Percentiles rank a stretch among this genome's conserved stretches.
Conservation (phyloP, 768 basidiomycete genomes). For the Xerocomellus intermedius region DNA sequence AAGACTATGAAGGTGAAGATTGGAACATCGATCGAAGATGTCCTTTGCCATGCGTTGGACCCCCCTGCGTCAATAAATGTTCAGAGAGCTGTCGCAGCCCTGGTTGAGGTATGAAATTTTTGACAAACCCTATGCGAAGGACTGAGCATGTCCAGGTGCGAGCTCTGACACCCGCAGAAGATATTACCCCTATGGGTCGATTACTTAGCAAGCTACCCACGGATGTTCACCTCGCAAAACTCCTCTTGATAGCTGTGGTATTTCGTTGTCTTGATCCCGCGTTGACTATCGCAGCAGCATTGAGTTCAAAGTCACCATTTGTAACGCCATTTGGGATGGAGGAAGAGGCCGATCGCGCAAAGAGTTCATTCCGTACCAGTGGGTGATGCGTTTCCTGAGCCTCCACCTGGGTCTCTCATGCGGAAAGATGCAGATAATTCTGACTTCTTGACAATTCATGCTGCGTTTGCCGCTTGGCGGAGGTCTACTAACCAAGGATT, state of each 20-base stretch:
- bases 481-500: conserved; percentile 57
- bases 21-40: conserved; percentile 85
- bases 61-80: conserved; percentile 86
- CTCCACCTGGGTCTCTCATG: not conserved
- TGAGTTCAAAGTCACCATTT: conserved; percentile 94
- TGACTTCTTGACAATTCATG: conserved; percentile 92
- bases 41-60: conserved; percentile 83
- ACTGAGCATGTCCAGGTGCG: conserved; percentile 53
- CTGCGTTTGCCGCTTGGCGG: conserved; percentile 88
- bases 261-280: conserved; percentile 94
- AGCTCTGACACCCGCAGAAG: conserved; percentile 80
- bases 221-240: conserved; percentile 95
- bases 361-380: conserved; percentile 76
- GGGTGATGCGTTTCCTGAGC: conserved; percentile 21
- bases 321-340: conserved; percentile 86
- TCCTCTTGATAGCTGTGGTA: conserved; percentile 78
- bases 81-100: conserved; percentile 81
- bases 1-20: conserved; percentile 92
- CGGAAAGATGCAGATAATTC: conserved; percentile 65
- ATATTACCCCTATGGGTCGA: conserved; percentile 92
- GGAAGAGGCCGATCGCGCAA: conserved; percentile 82
- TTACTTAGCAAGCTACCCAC: conserved; percentile 89
- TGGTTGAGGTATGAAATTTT: conserved; percentile 70
- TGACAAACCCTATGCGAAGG: not conserved
- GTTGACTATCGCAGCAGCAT: conserved; percentile 90